These are phyloP conservation scores for Colletotrichum plurivorum DNA, from an alignment of 2,329 filamentous ascomycete species.

Conservation along the genomic window DNA sequence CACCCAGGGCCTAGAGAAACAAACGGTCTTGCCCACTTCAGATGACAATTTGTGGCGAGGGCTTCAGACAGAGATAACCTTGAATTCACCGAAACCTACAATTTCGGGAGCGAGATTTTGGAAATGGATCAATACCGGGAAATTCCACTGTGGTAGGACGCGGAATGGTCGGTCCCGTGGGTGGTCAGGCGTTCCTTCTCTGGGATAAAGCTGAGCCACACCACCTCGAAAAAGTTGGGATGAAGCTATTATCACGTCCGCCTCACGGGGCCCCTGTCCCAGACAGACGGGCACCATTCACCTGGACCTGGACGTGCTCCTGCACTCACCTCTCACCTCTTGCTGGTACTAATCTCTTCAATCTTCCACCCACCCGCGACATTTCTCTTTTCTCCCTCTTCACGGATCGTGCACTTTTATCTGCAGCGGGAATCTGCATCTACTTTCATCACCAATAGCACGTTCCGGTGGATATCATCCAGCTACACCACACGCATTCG, in stretches of 20 bases:
- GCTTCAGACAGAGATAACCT: no score
- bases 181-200: slow-evolving; percentile 31
- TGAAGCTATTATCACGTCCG: slow-evolving; percentile 38
- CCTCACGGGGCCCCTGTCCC: slow-evolving; percentile 37
- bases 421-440: neutral
- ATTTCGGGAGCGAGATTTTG: no score
- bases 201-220: slow-evolving; percentile 37
- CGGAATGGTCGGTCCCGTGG: slow-evolving; percentile 20
- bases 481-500: neutral
- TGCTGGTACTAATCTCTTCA: slow-evolving; percentile 7
- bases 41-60: no score
- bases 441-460: neutral
- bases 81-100: no score
- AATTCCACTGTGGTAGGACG: neutral
- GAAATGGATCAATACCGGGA: no score
- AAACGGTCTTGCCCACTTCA: no score
- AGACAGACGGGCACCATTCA: slow-evolving; percentile 28
- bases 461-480: no score
- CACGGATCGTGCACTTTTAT: neutral
- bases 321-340: slow-evolving; percentile 28
- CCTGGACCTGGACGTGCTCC: slow-evolving; percentile 29
- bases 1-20: no score
- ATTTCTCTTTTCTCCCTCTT: slow-evolving; percentile 3
- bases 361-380: neutral
- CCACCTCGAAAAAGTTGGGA: slow-evolving; percentile 34